Conservation (phyloP, 2,329 filamentous ascomycete genomes). For the Monosporascus sp. region DNA sequence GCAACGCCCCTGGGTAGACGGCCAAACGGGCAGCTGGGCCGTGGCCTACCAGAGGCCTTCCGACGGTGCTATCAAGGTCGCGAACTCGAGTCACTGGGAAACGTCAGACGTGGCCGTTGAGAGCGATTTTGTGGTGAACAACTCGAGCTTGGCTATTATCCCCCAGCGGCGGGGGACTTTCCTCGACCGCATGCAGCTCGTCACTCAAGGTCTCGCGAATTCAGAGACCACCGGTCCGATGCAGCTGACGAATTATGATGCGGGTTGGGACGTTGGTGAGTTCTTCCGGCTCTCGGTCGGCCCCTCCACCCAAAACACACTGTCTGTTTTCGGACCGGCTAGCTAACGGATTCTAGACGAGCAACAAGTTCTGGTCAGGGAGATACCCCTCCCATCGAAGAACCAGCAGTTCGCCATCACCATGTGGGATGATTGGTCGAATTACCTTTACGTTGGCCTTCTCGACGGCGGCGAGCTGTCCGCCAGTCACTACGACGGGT, state of each 20-base stretch:
- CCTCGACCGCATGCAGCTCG: conserved; percentile 13
- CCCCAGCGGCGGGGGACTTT: conserved; percentile 10
- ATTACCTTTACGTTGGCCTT: conserved; percentile 15
- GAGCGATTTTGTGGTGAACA: conserved; percentile 9
- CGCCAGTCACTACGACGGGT: conserved; percentile 11
- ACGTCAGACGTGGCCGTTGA: conserved; percentile 13
- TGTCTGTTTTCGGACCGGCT: neutral
- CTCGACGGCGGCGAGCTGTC: conserved; percentile 9
- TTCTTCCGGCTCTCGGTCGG: neutral
- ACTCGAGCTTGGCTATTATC: conserved; percentile 17
- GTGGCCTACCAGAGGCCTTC: conserved; percentile 19
- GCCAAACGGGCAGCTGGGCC: conserved; percentile 12
- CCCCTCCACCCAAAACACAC: too few species aligned
- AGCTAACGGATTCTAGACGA: neutral
- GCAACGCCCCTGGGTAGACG: conserved; percentile 12
- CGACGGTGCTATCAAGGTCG: conserved; percentile 17
- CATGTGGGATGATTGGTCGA: conserved; percentile 15
- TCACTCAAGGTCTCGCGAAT: conserved; percentile 7
- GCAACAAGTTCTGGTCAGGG: conserved; percentile 7
- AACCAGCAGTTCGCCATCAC: conserved; percentile 16
- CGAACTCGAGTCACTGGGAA: conserved; percentile 15
- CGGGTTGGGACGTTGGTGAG: conserved; percentile 14
- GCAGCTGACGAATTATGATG: conserved; percentile 12
- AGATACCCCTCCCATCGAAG: conserved; percentile 8
- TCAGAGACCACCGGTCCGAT: conserved; percentile 8